These are phyloP conservation scores for Ramalina peruviana DNA, from an alignment of 495 filamentous ascomycete genomes.

Conservation along the genomic window DNA sequence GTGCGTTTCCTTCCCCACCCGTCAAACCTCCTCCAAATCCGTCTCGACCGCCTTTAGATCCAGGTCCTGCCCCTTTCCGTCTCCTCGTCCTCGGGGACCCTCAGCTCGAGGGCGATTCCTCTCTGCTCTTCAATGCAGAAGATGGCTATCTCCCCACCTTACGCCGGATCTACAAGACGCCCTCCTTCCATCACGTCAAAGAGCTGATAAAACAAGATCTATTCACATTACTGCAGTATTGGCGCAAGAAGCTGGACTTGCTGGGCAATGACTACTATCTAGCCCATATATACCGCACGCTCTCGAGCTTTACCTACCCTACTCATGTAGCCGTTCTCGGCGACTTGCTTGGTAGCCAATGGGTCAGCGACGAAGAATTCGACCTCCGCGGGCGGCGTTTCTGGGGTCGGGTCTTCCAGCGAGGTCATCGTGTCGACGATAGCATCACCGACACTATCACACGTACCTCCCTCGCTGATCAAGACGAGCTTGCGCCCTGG, in stretches of 20 bases:
- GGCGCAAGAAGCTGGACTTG: conserved; percentile 71
- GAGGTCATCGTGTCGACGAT: conserved; percentile 52
- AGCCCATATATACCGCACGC: conserved; percentile 77
- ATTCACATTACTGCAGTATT: conserved; percentile 42
- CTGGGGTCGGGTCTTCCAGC: conserved; percentile 69
- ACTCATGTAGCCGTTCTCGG: conserved; percentile 84
- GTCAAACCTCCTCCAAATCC: conserved; percentile 25
- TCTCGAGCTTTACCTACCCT: conserved; percentile 66
- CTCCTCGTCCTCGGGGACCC: conserved; percentile 87
- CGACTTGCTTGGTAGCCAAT: conserved; percentile 90
- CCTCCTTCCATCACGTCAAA: conserved; percentile 33
- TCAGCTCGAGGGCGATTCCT: conserved; percentile 87
- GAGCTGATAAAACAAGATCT: conserved; percentile 49
- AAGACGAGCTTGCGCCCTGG: conserved; percentile 48
- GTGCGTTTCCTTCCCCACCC: conserved; percentile 51
- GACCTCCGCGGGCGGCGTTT: conserved; percentile 51
- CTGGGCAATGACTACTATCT: conserved; percentile 92
- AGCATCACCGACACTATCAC: conserved; percentile 27
- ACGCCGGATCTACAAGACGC: conserved; percentile 32
- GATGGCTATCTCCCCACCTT: conserved; percentile 47
- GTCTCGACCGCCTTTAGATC: conserved; percentile 16
- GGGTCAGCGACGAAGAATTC: conserved; percentile 82
- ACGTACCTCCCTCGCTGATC: conserved; percentile 25
- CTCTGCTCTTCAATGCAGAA: conserved; percentile 51
- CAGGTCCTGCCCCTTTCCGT: conserved; percentile 52